Percentiles rank a stretch among this genome's conserved stretches.
Evolutionary conservation across 2,329 filamentous ascomycete species (phyloP).

Genomic region (Xylariaceae sp.): DNA sequence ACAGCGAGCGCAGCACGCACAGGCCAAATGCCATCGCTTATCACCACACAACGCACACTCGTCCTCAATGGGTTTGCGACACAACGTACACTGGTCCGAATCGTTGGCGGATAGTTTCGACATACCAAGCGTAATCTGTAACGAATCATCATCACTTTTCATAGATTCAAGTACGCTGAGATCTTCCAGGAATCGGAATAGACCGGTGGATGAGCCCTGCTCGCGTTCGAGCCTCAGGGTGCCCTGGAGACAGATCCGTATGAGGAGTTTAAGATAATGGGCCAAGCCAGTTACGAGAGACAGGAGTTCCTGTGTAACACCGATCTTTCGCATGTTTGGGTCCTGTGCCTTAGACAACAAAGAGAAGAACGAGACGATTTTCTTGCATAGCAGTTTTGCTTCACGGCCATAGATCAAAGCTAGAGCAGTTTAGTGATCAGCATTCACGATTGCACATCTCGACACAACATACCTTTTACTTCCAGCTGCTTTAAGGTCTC

Average conservation of each 20-base stretch:
- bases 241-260: constrained; percentile 92
- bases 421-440: constrained; percentile 34
- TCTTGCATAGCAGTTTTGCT: constrained; percentile 99
- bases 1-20: constrained; percentile 69
- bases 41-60: constrained; percentile 76
- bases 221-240: constrained; percentile 88
- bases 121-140: constrained; percentile 62
- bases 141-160: constrained; percentile 63
- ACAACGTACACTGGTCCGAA: constrained; percentile 79
- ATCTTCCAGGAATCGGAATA: constrained; percentile 78
- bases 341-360: constrained; percentile 92
- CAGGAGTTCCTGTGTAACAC: constrained; percentile 96
- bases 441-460: not conserved
- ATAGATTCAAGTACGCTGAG: constrained; percentile 76
- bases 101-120: constrained; percentile 64
- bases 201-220: constrained; percentile 63
- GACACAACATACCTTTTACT: constrained; percentile 61
- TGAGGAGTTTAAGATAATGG: constrained; percentile 95
- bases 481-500: constrained; percentile 61
- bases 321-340: constrained; percentile 79
- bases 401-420: constrained; percentile 89
- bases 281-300: constrained; percentile 93
- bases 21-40: constrained; percentile 76
- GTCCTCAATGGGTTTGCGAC: constrained; percentile 86
- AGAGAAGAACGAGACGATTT: constrained; percentile 97